Evolutionary conservation across 345 rosid genomes (phyloP).

Genomic region (Linum trigynum): DNA sequence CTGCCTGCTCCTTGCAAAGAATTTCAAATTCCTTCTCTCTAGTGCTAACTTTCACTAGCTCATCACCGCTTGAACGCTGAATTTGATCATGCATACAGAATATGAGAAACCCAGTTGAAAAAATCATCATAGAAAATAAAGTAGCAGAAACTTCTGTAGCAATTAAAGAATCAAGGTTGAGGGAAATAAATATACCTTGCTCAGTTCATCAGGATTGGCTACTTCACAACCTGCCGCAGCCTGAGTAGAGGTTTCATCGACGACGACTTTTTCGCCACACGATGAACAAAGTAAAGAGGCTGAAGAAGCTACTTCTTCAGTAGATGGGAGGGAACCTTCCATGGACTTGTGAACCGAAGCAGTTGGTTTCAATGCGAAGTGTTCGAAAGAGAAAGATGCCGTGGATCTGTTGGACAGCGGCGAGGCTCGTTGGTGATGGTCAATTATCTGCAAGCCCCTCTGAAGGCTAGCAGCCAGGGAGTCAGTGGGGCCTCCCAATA

Average conservation of each 20-base stretch:
- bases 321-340: slow-evolving; percentile 20
- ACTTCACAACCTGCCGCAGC: slow-evolving; percentile 23
- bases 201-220: slow-evolving; percentile 4
- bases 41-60: slow-evolving; percentile 21
- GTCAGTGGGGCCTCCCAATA: slow-evolving; percentile 59
- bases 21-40: slow-evolving; percentile 60
- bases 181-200: slow-evolving; percentile 16
- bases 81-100: slow-evolving; percentile 7
- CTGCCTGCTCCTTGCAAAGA: slow-evolving; percentile 63
- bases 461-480: slow-evolving; percentile 90
- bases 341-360: slow-evolving; percentile 35
- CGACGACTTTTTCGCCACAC: slow-evolving; percentile 46
- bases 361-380: slow-evolving; percentile 53
- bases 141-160: background rate
- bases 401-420: slow-evolving; percentile 44
- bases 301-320: slow-evolving; percentile 18
- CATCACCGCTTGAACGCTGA: slow-evolving; percentile 37
- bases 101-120: background rate
- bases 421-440: slow-evolving; percentile 47
- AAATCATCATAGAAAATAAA: background rate
- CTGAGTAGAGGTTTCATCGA: no score
- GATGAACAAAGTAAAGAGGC: slow-evolving; percentile 48
- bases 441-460: slow-evolving; percentile 84
- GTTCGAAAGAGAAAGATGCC: slow-evolving; percentile 68
- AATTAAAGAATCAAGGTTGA: background rate